A percentile compares a stretch with the other conserved stretches of the same genome.
These are phyloP conservation scores for Panicum miliaceum DNA, from an alignment of 176 grass and related monocot genomes.

Conservation along the genomic window DNA sequence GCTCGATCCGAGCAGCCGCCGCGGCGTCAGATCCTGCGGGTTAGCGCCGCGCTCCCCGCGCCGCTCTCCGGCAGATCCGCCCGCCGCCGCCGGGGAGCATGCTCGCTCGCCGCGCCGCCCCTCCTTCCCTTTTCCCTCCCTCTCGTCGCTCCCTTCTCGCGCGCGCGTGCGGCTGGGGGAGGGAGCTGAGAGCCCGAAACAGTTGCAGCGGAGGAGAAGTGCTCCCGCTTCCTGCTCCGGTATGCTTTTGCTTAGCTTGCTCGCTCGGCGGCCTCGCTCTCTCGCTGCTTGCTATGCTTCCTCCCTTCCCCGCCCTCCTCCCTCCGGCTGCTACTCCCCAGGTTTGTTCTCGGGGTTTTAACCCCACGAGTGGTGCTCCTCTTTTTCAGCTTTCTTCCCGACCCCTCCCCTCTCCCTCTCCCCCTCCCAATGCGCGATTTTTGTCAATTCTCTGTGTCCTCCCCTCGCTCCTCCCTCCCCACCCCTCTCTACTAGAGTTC, in stretches of 20 bases:
- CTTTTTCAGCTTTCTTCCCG: constrained; percentile 20
- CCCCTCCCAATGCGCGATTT: constrained; percentile 13
- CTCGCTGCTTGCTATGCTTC: constrained; percentile 7
- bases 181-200: neutral
- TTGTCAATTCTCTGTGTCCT: constrained; percentile 37
- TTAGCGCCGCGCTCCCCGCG: constrained; percentile 25
- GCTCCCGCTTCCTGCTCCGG: constrained; percentile 7
- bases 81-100: constrained; percentile 50
- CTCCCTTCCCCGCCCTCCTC: neutral
- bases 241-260: neutral
- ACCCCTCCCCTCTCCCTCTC: neutral
- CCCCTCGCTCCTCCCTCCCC: neutral
- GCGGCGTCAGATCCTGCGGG: constrained; percentile 47
- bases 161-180: constrained; percentile 1
- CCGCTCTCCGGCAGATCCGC: constrained; percentile 51
- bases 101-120: constrained; percentile 12
- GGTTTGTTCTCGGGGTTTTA: constrained; percentile 76
- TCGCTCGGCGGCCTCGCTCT: neutral
- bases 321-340: constrained; percentile 23
- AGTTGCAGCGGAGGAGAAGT: neutral
- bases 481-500: neutral
- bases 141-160: neutral
- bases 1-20: constrained; percentile 18
- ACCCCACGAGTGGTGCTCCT: constrained; percentile 74
- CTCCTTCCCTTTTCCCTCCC: neutral